These are phyloP conservation scores for Mortierella sp. DNA, from an alignment of 371 early-diverging fungal genomes.

Conservation along the genomic window DNA sequence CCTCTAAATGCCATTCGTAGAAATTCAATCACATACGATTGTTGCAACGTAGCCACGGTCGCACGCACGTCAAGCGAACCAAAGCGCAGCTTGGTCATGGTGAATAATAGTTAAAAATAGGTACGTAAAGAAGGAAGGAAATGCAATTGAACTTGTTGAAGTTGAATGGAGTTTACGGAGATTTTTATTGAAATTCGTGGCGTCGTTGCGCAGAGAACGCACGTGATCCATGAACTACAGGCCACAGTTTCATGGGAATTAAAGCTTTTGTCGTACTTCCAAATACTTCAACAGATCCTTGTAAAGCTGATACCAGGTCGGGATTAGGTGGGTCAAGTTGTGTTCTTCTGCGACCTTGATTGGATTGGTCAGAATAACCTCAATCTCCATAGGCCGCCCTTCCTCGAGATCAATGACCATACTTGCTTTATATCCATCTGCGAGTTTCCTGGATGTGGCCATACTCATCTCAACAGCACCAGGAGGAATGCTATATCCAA, in stretches of 20 bases:
- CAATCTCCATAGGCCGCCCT: constrained; percentile 73
- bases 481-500: constrained; percentile 62
- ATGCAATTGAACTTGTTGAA: constrained; percentile 1
- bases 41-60: constrained; percentile 77
- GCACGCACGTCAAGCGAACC: constrained; percentile 91
- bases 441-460: constrained; percentile 60
- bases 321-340: constrained; percentile 45
- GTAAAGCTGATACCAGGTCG: constrained; percentile 51
- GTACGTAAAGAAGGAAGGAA: neutral
- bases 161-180: constrained; percentile 8
- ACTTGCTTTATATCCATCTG: constrained; percentile 71
- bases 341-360: constrained; percentile 65
- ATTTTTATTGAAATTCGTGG: neutral
- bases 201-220: constrained; percentile 4
- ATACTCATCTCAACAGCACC: constrained; percentile 63
- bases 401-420: constrained; percentile 77
- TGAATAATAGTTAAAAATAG: neutral
- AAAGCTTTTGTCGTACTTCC: constrained; percentile 2
- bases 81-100: constrained; percentile 78
- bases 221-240: neutral
- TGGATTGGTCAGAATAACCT: constrained; percentile 75
- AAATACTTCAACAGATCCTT: constrained; percentile 41
- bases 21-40: constrained; percentile 59
- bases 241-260: neutral
- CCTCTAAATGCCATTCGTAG: neutral